Evolutionary conservation across 768 basidiomycete genomes (phyloP).

Genomic region (Amanita phalloides): DNA sequence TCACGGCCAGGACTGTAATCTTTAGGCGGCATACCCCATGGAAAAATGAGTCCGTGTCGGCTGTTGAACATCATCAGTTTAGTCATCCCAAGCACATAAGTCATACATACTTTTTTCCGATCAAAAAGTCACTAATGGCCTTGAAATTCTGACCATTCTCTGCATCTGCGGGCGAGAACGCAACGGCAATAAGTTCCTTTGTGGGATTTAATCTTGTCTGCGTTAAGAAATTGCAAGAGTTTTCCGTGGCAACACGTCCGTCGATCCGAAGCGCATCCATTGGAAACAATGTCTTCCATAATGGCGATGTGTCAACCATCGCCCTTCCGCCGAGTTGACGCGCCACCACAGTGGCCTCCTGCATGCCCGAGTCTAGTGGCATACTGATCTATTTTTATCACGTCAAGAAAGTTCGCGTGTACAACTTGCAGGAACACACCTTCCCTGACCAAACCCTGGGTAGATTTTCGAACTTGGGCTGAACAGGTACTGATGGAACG

Average conservation of each 20-base stretch:
- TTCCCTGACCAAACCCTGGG: conserved; percentile 68
- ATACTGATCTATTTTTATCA: conserved; percentile 50
- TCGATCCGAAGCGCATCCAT: conserved; percentile 63
- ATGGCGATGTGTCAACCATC: conserved; percentile 41
- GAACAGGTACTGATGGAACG: conserved; percentile 27
- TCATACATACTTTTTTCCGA: conserved; percentile 25
- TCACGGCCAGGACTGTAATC: conserved; percentile 74
- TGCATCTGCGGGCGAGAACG: conserved; percentile 45
- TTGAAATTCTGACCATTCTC: conserved; percentile 42
- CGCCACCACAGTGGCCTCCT: conserved; percentile 55
- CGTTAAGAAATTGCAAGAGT: conserved; percentile 68
- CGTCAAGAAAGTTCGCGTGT: neutral
- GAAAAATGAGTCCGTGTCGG: conserved; percentile 79
- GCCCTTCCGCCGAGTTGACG: conserved; percentile 73
- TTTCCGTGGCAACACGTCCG: conserved; percentile 72
- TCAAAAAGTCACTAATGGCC: conserved; percentile 53
- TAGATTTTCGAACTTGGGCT: conserved; percentile 41
- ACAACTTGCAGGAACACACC: conserved; percentile 27
- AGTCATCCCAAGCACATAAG: conserved; percentile 6
- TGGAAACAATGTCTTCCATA: conserved; percentile 76
- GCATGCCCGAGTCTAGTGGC: conserved; percentile 64
- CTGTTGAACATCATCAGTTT: conserved; percentile 24
- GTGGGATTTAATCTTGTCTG: conserved; percentile 66
- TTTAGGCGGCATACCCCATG: conserved; percentile 71
- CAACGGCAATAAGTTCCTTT: conserved; percentile 74